Evolutionary conservation across 2,329 filamentous ascomycete species (phyloP).

Genomic region (Mollisiaceae sp.): DNA sequence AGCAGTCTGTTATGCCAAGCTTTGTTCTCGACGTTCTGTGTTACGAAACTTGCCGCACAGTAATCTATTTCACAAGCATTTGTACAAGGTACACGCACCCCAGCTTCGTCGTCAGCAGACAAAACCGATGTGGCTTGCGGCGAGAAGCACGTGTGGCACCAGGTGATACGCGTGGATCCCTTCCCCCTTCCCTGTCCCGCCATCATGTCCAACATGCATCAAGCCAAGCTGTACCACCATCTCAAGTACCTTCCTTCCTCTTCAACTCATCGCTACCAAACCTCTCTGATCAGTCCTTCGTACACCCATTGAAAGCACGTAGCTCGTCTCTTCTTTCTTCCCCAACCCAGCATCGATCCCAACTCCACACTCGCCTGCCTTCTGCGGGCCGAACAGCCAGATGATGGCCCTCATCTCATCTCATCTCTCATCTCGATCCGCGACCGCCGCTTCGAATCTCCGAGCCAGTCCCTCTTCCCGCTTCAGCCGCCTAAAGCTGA

Average conservation of each 20-base stretch:
- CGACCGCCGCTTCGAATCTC: slow-evolving; percentile 3
- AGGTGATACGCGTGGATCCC: slow-evolving; percentile 15
- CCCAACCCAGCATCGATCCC: slow-evolving; percentile 4
- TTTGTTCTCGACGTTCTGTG: neutral
- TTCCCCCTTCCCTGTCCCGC: neutral
- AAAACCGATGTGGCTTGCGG: slow-evolving; percentile 10
- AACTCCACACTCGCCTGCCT: neutral
- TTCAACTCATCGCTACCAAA: slow-evolving; percentile 7
- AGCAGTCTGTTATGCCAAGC: slow-evolving; percentile 14
- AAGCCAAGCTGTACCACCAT: neutral
- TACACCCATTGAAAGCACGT: neutral
- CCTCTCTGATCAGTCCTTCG: neutral
- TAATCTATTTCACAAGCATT: slow-evolving; percentile 3
- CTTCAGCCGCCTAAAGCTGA: slow-evolving; percentile 26
- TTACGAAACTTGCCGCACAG: neutral
- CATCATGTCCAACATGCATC: neutral
- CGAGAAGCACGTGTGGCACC: slow-evolving; percentile 18
- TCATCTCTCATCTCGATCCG: slow-evolving; percentile 3
- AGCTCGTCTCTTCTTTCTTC: neutral
- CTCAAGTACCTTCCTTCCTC: neutral
- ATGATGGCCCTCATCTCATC: slow-evolving; percentile 4
- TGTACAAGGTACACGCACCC: slow-evolving; percentile 18
- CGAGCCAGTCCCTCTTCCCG: slow-evolving; percentile 14
- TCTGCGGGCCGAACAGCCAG: slow-evolving; percentile 11
- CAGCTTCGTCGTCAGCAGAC: neutral